Evolutionary conservation across 345 rosid genomes (phyloP).

Genomic region (Clarkia xantiana): DNA sequence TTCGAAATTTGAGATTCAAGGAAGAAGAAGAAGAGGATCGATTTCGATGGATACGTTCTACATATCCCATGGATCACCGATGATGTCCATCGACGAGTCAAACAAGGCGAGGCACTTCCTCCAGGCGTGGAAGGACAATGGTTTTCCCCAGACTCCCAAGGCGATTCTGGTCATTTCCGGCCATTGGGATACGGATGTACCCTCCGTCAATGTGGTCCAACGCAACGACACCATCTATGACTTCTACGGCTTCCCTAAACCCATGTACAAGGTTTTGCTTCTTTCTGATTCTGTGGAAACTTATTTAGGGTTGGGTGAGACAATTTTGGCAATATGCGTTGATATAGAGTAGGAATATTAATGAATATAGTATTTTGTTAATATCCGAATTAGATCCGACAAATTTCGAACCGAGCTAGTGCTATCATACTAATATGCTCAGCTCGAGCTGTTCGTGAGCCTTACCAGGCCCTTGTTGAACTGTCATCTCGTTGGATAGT

Average conservation of each 20-base stretch:
- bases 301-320: neutral
- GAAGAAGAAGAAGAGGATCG: too few relatives aligned
- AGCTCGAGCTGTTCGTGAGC: too few relatives aligned
- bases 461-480: too few relatives aligned
- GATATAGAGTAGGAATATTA: too few relatives aligned
- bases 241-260: slow-evolving; percentile 64
- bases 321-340: neutral
- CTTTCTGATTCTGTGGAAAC: too few relatives aligned
- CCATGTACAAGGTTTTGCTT: slow-evolving; percentile 49
- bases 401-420: too few relatives aligned
- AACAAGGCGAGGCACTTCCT: slow-evolving; percentile 60
- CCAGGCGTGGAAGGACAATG: slow-evolving; percentile 36
- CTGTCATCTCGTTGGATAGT: too few relatives aligned
- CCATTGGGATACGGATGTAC: slow-evolving; percentile 73
- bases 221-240: slow-evolving; percentile 62
- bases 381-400: too few relatives aligned
- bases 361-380: too few relatives aligned
- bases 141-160: slow-evolving; percentile 30
- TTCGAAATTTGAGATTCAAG: too few relatives aligned
- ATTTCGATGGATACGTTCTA: slow-evolving; percentile 25
- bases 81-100: slow-evolving; percentile 57
- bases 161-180: slow-evolving; percentile 69
- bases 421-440: too few relatives aligned
- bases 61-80: slow-evolving; percentile 78
- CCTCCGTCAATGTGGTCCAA: slow-evolving; percentile 46